Percentiles rank a stretch among this genome's conserved stretches.
These are phyloP conservation scores for Fusarium sp. DNA, from an alignment of 2,329 filamentous ascomycete genomes.

Conservation along the genomic window DNA sequence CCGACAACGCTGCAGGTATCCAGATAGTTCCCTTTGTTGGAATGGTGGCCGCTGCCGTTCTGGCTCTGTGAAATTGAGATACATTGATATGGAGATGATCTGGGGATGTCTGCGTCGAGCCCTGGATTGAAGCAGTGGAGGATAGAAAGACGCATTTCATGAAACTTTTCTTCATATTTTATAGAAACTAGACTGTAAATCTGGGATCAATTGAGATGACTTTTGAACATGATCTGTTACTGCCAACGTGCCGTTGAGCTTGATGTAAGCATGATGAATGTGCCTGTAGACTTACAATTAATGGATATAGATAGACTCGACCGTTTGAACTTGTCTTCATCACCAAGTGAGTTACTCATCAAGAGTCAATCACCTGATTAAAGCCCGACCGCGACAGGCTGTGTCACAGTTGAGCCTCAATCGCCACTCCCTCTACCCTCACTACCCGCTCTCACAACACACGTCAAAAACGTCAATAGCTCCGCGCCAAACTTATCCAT, in stretches of 20 bases:
- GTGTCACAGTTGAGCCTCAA: conserved; percentile 1
- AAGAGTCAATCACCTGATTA: background rate
- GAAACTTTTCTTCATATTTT: conserved; percentile 12
- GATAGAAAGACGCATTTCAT: conserved; percentile 35
- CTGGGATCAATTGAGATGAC: conserved; percentile 13
- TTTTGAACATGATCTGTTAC: conserved; percentile 10
- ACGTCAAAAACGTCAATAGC: conserved; percentile 23
- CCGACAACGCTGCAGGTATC: conserved; percentile 28
- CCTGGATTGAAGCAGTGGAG: conserved; percentile 31
- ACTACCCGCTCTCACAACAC: background rate
- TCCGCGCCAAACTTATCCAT: conserved; percentile 24
- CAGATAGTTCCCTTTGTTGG: conserved; percentile 42
- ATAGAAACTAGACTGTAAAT: background rate
- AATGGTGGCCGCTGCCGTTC: conserved; percentile 40
- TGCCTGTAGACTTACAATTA: background rate
- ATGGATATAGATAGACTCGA: background rate
- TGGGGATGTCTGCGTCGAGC: conserved; percentile 21
- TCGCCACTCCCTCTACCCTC: background rate
- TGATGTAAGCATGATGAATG: background rate
- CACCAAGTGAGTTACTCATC: background rate
- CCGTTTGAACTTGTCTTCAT: too few relatives aligned
- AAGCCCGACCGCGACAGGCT: background rate
- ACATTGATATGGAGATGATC: background rate
- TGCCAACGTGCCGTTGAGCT: background rate
- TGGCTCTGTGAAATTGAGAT: conserved; percentile 36